These are phyloP conservation scores for Beverwykella pulmonaria DNA, from an alignment of 495 filamentous ascomycete species.

Conservation along the genomic window DNA sequence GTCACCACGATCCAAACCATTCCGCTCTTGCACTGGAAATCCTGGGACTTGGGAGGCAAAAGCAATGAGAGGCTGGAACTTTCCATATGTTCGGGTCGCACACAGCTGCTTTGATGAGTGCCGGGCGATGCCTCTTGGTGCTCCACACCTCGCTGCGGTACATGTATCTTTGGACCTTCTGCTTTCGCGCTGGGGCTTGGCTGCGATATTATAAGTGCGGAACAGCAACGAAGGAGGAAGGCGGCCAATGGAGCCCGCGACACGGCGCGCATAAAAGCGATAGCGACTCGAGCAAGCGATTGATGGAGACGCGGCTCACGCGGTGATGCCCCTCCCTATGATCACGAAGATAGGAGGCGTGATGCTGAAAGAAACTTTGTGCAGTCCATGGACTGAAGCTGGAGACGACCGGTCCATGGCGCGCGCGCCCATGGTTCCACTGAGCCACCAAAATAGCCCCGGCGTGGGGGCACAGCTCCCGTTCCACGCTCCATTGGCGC, in stretches of 20 bases:
- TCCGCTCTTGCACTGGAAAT: slow-evolving; percentile 10
- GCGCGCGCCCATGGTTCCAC: too few relatives aligned
- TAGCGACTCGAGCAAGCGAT: too few relatives aligned
- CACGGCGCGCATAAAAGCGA: too few relatives aligned
- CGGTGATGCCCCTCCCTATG: too few relatives aligned
- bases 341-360: too few relatives aligned
- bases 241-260: too few relatives aligned
- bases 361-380: too few relatives aligned
- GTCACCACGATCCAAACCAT: slow-evolving; percentile 30
- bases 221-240: too few relatives aligned
- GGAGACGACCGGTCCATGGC: too few relatives aligned
- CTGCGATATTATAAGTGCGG: not conserved
- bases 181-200: not conserved
- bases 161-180: not conserved
- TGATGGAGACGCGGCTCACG: too few relatives aligned
- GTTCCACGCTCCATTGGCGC: not conserved
- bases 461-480: not conserved
- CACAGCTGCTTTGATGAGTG: slow-evolving; percentile 14
- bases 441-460: not conserved
- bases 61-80: slow-evolving; percentile 39
- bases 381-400: too few relatives aligned
- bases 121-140: slow-evolving; percentile 19
- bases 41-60: slow-evolving; percentile 37
- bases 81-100: slow-evolving; percentile 34
- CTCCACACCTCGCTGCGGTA: not conserved